Evolutionary conservation across 179 eudicot species (phyloP), one percentile per base, ranked within the genome.

Genomic region (Beta macrorhiza): DNA sequence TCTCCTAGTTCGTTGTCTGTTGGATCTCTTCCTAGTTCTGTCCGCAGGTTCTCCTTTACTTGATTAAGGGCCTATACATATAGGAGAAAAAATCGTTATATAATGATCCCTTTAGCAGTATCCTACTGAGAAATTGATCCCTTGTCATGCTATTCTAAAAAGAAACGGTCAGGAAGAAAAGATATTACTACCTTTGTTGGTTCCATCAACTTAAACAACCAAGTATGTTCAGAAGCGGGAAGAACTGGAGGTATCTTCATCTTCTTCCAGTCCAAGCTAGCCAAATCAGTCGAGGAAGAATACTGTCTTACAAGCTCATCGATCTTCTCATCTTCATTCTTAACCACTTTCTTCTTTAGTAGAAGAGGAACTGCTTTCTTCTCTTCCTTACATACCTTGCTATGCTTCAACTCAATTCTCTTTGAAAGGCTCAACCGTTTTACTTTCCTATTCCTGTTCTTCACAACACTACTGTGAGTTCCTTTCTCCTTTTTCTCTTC

Each of bases 201-300:
- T 81, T 94, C 97, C 94, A 96, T 86, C 85, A 92, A 85, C 84
- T 91, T 92, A 81, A 96, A 96, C 72, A 96, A 88, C 94, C 94
- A 90, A 52, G 85, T n/a, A 71, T 94, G 98, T 82, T 96, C 99
- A 32, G 98, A 88, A 78, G 94, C 88, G 69, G 97, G 90, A 83
- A 96, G 98, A 78, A 94, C 95, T 0, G 98, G 92, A 0, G 99
- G 98, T 59, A 96, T 94, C 92, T 92, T 96, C 97, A 90, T 90
- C 83, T 87, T 96, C 88, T 92, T 96, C 99, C 99, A 96, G 62
- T 94, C 97, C 69, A 91, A 84, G 92, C 93, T 90, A 65, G 79
- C 91, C 84, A 91, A 82, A 78, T 92, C 92, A 22, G 91, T 88
- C 37, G 92, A 90, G 25, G 82, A 85, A n/a, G 98, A 88, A 84